Conservation (phyloP, 1,139 yeast genomes). For the Magnusiomyces paraingens region DNA sequence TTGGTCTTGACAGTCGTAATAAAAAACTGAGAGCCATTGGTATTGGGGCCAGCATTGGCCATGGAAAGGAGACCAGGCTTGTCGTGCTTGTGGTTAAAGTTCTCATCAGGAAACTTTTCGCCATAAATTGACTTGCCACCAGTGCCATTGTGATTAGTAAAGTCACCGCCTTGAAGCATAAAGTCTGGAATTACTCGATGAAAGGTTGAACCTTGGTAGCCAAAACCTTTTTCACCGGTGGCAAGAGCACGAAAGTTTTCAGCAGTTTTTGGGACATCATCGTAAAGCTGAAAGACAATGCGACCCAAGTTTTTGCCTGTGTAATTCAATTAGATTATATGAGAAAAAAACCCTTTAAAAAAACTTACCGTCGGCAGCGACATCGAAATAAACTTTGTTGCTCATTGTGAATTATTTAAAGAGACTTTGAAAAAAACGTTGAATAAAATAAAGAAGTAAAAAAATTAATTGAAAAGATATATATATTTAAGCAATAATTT, state of each 20-base stretch:
- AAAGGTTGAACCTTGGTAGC: constrained; percentile 87
- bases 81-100: constrained; percentile 78
- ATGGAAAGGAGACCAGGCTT: constrained; percentile 93
- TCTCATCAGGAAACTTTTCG: constrained; percentile 90
- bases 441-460: too few relatives aligned
- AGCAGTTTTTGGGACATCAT: constrained; percentile 95
- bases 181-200: constrained; percentile 98
- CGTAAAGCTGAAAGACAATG: constrained; percentile 75
- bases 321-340: neutral
- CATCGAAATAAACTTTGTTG: constrained; percentile 66
- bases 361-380: constrained; percentile 57
- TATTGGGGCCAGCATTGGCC: constrained; percentile 99
- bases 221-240: constrained; percentile 97
- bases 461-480: too few relatives aligned
- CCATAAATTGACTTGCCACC: constrained; percentile 99
- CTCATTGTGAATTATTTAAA: constrained; percentile 23
- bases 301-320: constrained; percentile 52
- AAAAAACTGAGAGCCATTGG: constrained; percentile 99
- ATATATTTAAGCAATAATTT: too few relatives aligned
- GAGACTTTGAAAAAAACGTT: too few relatives aligned
- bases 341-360: neutral
- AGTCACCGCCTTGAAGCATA: constrained; percentile 99
- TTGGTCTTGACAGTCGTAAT: constrained; percentile 93
- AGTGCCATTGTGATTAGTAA: constrained; percentile 67
- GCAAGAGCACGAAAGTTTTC: constrained; percentile 96